These are phyloP conservation scores for Coniochaeta ligniaria DNA, from an alignment of 2,329 filamentous ascomycete species.

Conservation along the genomic window DNA sequence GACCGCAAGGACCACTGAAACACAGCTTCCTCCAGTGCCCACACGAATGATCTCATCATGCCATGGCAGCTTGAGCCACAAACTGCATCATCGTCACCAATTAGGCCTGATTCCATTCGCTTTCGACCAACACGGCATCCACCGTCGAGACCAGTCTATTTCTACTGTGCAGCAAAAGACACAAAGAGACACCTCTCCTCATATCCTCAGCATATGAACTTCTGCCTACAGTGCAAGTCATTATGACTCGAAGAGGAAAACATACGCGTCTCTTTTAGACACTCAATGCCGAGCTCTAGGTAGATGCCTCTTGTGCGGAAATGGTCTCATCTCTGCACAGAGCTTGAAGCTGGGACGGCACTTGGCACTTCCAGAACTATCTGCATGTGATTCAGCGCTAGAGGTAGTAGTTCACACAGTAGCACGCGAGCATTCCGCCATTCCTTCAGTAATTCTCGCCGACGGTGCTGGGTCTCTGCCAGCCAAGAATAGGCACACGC, in stretches of 20 bases:
- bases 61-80: constrained; percentile 9
- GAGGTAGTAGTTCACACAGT: background rate
- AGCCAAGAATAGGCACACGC: background rate
- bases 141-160: background rate
- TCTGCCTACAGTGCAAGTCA: too few species aligned
- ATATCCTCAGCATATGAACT: too few species aligned
- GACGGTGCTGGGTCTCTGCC: too few species aligned
- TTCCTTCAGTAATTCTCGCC: too few species aligned
- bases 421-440: background rate
- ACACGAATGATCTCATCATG: constrained; percentile 21
- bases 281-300: too few species aligned
- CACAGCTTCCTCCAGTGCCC: constrained; percentile 2
- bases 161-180: background rate
- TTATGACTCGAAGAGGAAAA: too few species aligned
- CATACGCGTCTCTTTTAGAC: too few species aligned
- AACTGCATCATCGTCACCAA: background rate
- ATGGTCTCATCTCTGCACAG: background rate
- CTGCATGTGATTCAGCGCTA: constrained; percentile 1
- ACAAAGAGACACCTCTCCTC: background rate
- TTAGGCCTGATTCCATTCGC: background rate
- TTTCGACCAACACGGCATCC: background rate
- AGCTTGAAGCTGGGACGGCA: background rate
- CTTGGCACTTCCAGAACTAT: background rate
- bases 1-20: background rate
- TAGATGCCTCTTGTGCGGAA: too few species aligned